Percentiles rank a stretch among this genome's conserved stretches.
Evolutionary conservation across 805 yeast genomes (phyloP).

Genomic region (Metschnikowia amazonensis): DNA sequence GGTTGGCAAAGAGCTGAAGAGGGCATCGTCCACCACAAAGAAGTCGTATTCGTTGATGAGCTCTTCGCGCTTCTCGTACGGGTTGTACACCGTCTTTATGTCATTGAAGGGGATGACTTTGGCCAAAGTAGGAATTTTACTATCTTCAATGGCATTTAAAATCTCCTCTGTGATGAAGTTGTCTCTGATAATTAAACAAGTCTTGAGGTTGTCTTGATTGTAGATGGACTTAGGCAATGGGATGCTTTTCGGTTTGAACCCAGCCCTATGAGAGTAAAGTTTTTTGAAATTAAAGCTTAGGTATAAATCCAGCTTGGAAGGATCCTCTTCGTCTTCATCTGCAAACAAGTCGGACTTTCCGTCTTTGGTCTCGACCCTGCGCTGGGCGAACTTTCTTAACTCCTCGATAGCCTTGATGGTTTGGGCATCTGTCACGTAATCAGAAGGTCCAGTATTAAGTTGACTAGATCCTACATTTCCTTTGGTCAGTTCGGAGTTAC

Average conservation of each 20-base stretch:
- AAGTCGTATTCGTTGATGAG: constrained; percentile 65
- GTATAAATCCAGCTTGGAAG: constrained; percentile 54
- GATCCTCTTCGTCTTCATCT: constrained; percentile 35
- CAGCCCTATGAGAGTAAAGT: constrained; percentile 55
- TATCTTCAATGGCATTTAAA: constrained; percentile 45
- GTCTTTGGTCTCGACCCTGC: constrained; percentile 26
- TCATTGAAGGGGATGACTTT: constrained; percentile 68
- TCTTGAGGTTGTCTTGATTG: constrained; percentile 40
- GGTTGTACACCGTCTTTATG: constrained; percentile 78
- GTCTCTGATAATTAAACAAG: constrained; percentile 72
- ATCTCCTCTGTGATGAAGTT: constrained; percentile 42
- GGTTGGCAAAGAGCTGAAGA: constrained; percentile 76
- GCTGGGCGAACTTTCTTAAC: constrained; percentile 54
- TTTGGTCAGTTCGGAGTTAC: background rate
- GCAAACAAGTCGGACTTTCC: constrained; percentile 48
- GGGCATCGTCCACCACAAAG: constrained; percentile 80
- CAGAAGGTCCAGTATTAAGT: constrained; percentile 10
- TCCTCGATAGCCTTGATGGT: constrained; percentile 55
- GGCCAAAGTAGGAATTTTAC: constrained; percentile 41
- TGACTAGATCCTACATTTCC: background rate
- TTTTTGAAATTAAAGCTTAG: constrained; percentile 64
- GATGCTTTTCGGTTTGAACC: constrained; percentile 53
- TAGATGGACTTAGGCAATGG: constrained; percentile 46
- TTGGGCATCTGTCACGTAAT: constrained; percentile 15
- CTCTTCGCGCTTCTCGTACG: constrained; percentile 83